Conservation (phyloP, 352 stramenopile genomes). For the Phytophthora hybrid region DNA sequence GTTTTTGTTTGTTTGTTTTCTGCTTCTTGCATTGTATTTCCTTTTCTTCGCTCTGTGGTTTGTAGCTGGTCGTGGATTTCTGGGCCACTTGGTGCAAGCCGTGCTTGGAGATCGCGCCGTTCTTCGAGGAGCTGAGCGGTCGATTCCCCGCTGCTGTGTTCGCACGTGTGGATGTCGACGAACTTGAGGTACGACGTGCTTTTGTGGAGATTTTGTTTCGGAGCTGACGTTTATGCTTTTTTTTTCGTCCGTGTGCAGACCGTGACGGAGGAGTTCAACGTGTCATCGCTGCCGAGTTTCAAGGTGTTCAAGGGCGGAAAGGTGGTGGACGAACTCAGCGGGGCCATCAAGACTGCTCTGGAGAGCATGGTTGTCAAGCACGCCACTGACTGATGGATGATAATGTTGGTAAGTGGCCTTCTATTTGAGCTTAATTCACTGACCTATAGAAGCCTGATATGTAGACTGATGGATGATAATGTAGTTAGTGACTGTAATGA, state of each 20-base stretch:
- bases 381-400: too few relatives aligned
- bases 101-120: slow-evolving; percentile 79
- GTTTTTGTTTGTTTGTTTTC: background rate
- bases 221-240: background rate
- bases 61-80: slow-evolving; percentile 86
- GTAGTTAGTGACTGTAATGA: too few relatives aligned
- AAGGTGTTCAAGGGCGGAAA: slow-evolving; percentile 92
- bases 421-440: too few relatives aligned
- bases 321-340: too few relatives aligned
- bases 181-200: slow-evolving; percentile 50
- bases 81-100: slow-evolving; percentile 88
- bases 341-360: too few relatives aligned
- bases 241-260: slow-evolving; percentile 35
- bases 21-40: background rate
- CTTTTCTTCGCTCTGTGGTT: background rate
- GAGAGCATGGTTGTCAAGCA: too few relatives aligned
- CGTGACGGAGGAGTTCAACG: slow-evolving; percentile 59
- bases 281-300: slow-evolving; percentile 92
- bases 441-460: too few relatives aligned
- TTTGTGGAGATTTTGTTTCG: background rate
- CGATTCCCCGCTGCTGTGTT: slow-evolving; percentile 68
- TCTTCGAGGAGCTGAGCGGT: slow-evolving; percentile 79
- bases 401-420: too few relatives aligned
- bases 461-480: slow-evolving; percentile 89
- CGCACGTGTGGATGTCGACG: slow-evolving; percentile 84